These are phyloP conservation scores for Corylus heterophylla DNA, from an alignment of 306 rosid species.

Conservation along the genomic window DNA sequence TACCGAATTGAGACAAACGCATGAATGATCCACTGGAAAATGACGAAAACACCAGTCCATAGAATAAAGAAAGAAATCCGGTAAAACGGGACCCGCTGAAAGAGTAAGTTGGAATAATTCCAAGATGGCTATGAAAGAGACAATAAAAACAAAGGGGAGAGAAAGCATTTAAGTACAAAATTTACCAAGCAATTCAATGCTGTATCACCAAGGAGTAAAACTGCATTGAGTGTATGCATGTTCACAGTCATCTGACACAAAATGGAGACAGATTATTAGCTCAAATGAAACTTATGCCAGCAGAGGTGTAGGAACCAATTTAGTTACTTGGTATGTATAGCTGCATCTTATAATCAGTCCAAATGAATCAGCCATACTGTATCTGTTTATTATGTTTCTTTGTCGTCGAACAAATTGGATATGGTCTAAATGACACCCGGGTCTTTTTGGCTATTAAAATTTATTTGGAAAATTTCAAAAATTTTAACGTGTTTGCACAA, in stretches of 20 bases:
- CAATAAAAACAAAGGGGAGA: constrained; percentile 2
- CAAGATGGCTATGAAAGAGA: constrained; percentile 22
- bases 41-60: constrained; percentile 65
- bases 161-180: constrained; percentile 12
- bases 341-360: neutral
- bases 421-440: neutral
- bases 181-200: constrained; percentile 77
- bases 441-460: neutral
- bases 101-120: constrained; percentile 24
- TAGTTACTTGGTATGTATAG: neutral
- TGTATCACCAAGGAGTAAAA: constrained; percentile 73
- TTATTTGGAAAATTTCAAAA: neutral
- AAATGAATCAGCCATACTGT: constrained; percentile 6
- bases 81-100: constrained; percentile 53
- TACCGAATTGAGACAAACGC: constrained; percentile 56
- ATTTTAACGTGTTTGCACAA: neutral
- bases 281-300: neutral
- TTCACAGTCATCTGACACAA: constrained; percentile 64
- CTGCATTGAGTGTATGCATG: constrained; percentile 67
- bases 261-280: constrained; percentile 27
- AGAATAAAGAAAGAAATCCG: constrained; percentile 70
- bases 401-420: constrained; percentile 1
- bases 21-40: constrained; percentile 69
- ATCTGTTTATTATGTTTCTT: neutral
- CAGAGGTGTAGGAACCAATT: neutral